A percentile compares a stretch with the other conserved stretches of the same genome.
Evolutionary conservation across 2,329 filamentous ascomycete genomes (phyloP).

Genomic region (Thelonectria olida): DNA sequence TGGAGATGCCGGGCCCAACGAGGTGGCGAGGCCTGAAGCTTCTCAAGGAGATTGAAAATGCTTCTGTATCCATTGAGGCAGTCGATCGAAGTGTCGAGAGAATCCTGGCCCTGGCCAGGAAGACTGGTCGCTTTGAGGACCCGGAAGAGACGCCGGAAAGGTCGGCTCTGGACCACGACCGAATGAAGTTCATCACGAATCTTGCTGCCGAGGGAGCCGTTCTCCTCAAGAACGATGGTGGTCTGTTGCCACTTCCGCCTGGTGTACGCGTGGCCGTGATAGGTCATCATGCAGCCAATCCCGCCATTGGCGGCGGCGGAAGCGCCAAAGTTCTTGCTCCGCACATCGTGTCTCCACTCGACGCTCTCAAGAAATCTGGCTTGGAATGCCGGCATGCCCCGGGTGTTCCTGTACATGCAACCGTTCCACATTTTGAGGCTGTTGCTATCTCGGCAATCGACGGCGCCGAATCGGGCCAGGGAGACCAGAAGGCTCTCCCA

Average conservation of each 20-base stretch:
- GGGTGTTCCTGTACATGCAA: neutral
- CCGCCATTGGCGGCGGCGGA: neutral
- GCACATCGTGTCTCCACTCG: neutral
- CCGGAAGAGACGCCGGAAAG: conserved; percentile 12
- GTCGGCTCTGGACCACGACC: conserved; percentile 30
- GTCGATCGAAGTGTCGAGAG: conserved; percentile 5
- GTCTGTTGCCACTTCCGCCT: neutral
- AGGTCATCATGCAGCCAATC: neutral
- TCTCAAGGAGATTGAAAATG: neutral
- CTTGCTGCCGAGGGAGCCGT: conserved; percentile 50
- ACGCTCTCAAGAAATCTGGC: neutral
- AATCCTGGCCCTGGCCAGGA: conserved; percentile 1
- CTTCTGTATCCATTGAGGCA: neutral
- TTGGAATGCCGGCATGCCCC: neutral
- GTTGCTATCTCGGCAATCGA: too few species aligned
- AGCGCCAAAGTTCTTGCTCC: neutral
- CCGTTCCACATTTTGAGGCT: neutral
- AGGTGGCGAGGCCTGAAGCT: conserved; percentile 4
- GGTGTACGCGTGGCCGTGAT: neutral
- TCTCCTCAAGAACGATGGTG: conserved; percentile 67
- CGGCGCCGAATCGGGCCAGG: too few species aligned
- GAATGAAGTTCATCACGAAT: conserved; percentile 11
- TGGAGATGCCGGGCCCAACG: conserved; percentile 20
- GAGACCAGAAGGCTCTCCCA: neutral
- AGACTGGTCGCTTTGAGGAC: conserved; percentile 13